Evolutionary conservation across 129 eudicot species (phyloP), one percentile per base, ranked within the genome.

Genomic region (Glebionis coronaria): DNA sequence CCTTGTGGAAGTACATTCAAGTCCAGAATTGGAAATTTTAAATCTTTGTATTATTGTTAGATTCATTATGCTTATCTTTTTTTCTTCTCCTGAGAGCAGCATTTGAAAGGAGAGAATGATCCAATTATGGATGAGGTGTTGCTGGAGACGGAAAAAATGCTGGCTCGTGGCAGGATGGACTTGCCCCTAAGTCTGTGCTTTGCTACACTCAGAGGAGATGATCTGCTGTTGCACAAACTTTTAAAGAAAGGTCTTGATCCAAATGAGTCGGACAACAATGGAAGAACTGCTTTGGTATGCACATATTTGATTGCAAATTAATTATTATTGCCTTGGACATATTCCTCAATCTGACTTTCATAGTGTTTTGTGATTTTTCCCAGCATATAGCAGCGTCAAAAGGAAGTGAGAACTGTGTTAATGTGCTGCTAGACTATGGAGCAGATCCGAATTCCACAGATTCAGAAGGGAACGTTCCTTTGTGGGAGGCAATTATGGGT

Each of bases 361-460:
- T 4, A n/a, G 63, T 31, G 44, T 56, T 58, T 57, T 47, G 12
- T 74, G 73, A 31, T 75, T n/a, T 23, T 59, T 63, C 27, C 62
- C 95, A 94, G 99, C 99, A 94, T 65, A 83, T 94, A 69, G 99
- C 99, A 15, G 97, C 99, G 9, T 79, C 99, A 25, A 82, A 89
- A 77, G 99, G 99, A 79, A 79, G 71, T 49, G 90, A 86, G 16
- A 87, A 94, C 60, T 94, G 97, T 60, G 99, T 89, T 75, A 88
- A 83, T 64, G 85, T 89, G 59, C 78, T 94, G 40, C 84, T 94
- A 15, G 99, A 89, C 61, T 94, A 72, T 67, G 95, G 97, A 23
- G 99, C 93, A 44, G 95, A 86, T 77, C 85, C 93, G 40, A 85
- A 89, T 71, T 79, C 42, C 52, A 67, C 89, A 88, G 98, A 92